Evolutionary conservation across 768 basidiomycete species (phyloP), one percentile per base, ranked within the genome.

Genomic region (Lactarius tabidus): DNA sequence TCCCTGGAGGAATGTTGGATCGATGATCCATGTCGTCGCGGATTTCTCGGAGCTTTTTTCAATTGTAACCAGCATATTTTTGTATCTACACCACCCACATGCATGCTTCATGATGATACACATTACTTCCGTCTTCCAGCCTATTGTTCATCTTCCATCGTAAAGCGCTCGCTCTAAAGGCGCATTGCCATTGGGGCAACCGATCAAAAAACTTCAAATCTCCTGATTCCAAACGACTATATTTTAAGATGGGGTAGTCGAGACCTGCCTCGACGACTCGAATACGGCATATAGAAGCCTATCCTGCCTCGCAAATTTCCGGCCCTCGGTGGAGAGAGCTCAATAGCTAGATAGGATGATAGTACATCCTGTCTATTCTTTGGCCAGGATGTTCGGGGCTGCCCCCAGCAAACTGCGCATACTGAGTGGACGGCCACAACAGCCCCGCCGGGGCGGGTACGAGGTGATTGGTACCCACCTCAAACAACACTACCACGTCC

Each of bases 1-100:
- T 64, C 63, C 63, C 57, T 8, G 63, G 63, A 26, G 63, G 63
- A 63, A 58, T 35, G 38, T 52, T 10, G 36, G 36, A 64, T 53
- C 8, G 23, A 17, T 64, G 33, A n/a, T 41, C 18, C 28, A 63
- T 52, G 45, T 38, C 51, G 57, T 64, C 57, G 18, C 57, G 38
- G 57, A 64, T 64, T 35, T 57, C 56, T 38, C 56, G 29, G 7
- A 35, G 31, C 57, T 33, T 56, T 36, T 33, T 57, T 28, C 41
- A 33, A 58, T 36, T 63, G 56, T n/a, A 31, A 63, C 55, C 14
- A 51, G 23, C 48, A 63, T 28, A 43, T 54, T 56, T 56, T 35
- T 63, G 62, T 63, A 56, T 39, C 29, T 48, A 63, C 39, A 39
- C 10, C n/a, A 23, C 23, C 36, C 28, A 45, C 41, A 33, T 43